Evolutionary conservation across 2,329 filamentous ascomycete species (phyloP), one percentile per base, ranked within the genome.

Genomic region (Dactylonectria macrodidyma): DNA sequence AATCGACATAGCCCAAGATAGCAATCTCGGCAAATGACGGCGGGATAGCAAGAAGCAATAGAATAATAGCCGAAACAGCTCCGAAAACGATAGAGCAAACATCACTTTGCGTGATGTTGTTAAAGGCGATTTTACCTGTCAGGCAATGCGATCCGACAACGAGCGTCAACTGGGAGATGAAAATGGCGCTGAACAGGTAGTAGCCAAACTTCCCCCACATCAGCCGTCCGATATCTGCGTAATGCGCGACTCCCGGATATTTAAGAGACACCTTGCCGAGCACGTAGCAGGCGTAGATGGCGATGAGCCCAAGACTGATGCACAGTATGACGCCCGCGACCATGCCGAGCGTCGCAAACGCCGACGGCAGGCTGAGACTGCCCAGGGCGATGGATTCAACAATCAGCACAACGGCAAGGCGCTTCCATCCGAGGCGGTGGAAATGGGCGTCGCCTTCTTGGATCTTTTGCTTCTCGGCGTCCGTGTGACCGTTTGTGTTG

Each of bases 341-440:
- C 51, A 54, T 54, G 30, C 51, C 51, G 33, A 54, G 51, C 5
- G 51, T 54, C 51, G 51, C 51, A 54, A 54, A 54, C 10, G 51
- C 51, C 19, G 51, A 19, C 12, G 51, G 51, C 33, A 54, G 9
- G 2, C 51, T 19, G 8, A 54, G 51, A 12, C 51, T 36, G 2
- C 51, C 51, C 2, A 54, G 51, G 51, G 51, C 51, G 33, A 54
- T 38, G n/a, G 51, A 30, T n/a, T 54, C 51, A 2, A 54, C 51
- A 30, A 54, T 54, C 30, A 54, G 51, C 3, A 54, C n/a, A 10
- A 54, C 33, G 3, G 51, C 36, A n/a, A 54, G 51, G 12, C 51
- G 16, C n/a, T 54, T 54, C 51, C 51, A 54, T 14, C 51, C 51
- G 10, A 54, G 51, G 33, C 51, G 51, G 51, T 54, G 51, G n/a